Base-by-base conservation (phyloP, 306 rosid species). In the Prunus armeniaca region DNA sequence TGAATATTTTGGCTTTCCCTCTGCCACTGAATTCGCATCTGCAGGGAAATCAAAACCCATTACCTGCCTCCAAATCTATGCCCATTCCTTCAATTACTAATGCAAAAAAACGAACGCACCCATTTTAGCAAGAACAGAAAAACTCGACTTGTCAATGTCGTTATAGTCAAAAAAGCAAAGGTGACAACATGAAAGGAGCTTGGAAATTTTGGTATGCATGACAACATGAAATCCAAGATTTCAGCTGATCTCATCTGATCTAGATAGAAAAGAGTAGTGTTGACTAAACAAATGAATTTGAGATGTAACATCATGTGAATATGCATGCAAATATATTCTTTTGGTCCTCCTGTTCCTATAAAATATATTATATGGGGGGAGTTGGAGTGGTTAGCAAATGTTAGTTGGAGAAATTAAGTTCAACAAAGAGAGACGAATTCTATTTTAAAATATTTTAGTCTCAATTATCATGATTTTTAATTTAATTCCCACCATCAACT, bases 41-140 rank as follows among this genome's bases (percentile, higher is more conserved):
- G 43, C 43, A 38, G 9, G 43, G 43, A 38, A 38, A 38, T 38
- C 43, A 38, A 38, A 38, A 38, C 43, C 43, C 43, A 75, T 70
- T 57, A 52, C 80, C 56, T 54, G 80, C 77, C 67, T 19, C 74
- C 14, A 46, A 76, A 68, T 76, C 71, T 73, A 41, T 4, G 73
- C 85, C 88, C 88, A 80, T 80, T 75, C 90, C 82, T 73, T 58
- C 66, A 74, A 70, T 83, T 62, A 68, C 84, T 67, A 58, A 51
- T 74, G 51, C 24, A n/a, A 28, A 80, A 66, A 66, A 25, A n/a
- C 10, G 27, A 56, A 56, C 6, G 22, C 62, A 18, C 22, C 57
- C 57, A 5, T 52, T 6, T 6, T 8, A 52, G 43, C 43, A 38
- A 38, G 2, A 38, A 38, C 43, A 38, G 43, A 38, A 38, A 38